Evolutionary conservation across 257 asterid genomes (phyloP).

Genomic region (Lithospermum erythrorhizon): DNA sequence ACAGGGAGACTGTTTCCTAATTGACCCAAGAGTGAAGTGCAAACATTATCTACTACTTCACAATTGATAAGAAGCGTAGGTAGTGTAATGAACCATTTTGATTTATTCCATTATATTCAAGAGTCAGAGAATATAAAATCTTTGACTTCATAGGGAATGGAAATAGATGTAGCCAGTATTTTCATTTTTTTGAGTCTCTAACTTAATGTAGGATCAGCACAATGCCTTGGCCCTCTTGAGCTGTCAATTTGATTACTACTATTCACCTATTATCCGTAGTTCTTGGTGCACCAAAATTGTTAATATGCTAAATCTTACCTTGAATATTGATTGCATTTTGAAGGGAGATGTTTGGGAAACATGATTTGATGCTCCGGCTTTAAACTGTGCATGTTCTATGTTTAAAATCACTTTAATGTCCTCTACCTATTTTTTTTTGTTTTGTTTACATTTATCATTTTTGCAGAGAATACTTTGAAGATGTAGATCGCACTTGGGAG

Average conservation of each 20-base stretch:
- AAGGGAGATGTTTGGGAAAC: background rate
- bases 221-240: background rate
- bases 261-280: background rate
- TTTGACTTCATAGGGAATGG: too few species aligned
- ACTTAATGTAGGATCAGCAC: background rate
- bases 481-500: conserved; percentile 94
- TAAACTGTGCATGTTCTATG: background rate
- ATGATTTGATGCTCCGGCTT: background rate
- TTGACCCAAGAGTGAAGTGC: too few species aligned
- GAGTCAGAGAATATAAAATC: too few species aligned
- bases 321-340: too few species aligned
- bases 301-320: background rate
- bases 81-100: too few species aligned
- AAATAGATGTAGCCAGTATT: background rate
- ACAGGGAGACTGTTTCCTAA: too few species aligned
- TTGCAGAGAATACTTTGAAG: conserved; percentile 91
- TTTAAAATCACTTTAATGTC: too few species aligned
- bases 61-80: too few species aligned
- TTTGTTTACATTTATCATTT: background rate
- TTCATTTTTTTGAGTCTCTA: background rate
- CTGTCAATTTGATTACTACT: background rate
- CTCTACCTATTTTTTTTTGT: background rate
- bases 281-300: background rate
- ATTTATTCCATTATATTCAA: too few species aligned
- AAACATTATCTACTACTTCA: too few species aligned